Conservation (phyloP, 306 rosid genomes). For the Gastrolobium bilobum region DNA sequence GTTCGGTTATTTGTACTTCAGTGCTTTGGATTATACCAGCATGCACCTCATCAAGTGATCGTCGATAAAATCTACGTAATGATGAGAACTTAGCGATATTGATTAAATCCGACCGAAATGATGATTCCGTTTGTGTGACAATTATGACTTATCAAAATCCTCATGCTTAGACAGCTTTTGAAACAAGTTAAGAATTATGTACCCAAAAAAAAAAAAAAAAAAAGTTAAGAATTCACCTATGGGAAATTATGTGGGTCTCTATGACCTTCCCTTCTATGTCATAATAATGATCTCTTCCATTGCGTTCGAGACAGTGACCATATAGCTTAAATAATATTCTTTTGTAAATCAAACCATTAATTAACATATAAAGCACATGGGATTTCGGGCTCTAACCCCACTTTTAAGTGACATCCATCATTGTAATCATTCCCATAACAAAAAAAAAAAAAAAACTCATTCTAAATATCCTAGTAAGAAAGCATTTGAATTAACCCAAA, state of each 20-base stretch:
- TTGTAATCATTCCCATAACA: slow-evolving; percentile 55
- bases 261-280: slow-evolving; percentile 33
- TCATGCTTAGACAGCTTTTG: slow-evolving; percentile 54
- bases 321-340: slow-evolving; percentile 24
- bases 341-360: slow-evolving; percentile 64
- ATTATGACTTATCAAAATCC: slow-evolving; percentile 44
- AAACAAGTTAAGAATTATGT: not conserved
- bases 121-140: slow-evolving; percentile 45
- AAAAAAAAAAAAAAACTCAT: slow-evolving; percentile 39
- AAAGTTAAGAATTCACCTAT: slow-evolving; percentile 7
- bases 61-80: slow-evolving; percentile 34
- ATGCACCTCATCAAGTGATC: slow-evolving; percentile 27
- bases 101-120: slow-evolving; percentile 51
- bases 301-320: slow-evolving; percentile 36
- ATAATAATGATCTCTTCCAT: slow-evolving; percentile 44
- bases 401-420: slow-evolving; percentile 59
- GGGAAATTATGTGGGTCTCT: slow-evolving; percentile 35
- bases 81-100: slow-evolving; percentile 42
- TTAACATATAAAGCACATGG: slow-evolving; percentile 66
- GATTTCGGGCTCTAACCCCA: slow-evolving; percentile 54
- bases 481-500: slow-evolving; percentile 54
- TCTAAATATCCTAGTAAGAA: slow-evolving; percentile 55
- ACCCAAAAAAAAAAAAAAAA: too few species aligned
- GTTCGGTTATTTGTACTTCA: not conserved
- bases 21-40: slow-evolving; percentile 43